These are phyloP conservation scores for Wickerhamiella musiphila DNA, from an alignment of 805 yeast genomes.

Conservation along the genomic window DNA sequence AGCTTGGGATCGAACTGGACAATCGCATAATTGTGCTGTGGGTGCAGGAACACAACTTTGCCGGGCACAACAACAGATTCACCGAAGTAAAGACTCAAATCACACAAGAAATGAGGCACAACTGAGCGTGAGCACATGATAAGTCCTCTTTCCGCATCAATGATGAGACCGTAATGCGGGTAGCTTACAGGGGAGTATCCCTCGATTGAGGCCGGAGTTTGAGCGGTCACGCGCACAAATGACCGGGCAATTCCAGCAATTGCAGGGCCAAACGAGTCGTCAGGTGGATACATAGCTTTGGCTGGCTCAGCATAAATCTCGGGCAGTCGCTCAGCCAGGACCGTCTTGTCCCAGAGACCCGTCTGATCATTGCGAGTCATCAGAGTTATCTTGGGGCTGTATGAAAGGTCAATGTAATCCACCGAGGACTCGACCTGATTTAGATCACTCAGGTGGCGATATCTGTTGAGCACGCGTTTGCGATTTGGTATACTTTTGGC, in stretches of 20 bases:
- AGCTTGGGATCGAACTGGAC: slow-evolving; percentile 64
- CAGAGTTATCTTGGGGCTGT: slow-evolving; percentile 54
- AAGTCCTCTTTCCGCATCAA: slow-evolving; percentile 67
- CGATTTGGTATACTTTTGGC: slow-evolving; percentile 66
- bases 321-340: slow-evolving; percentile 39
- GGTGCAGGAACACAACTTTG: slow-evolving; percentile 67
- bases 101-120: slow-evolving; percentile 71
- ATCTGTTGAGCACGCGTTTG: slow-evolving; percentile 48
- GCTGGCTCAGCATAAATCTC: slow-evolving; percentile 36
- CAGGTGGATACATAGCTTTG: slow-evolving; percentile 36
- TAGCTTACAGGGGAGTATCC: slow-evolving; percentile 47
- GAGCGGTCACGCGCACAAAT: slow-evolving; percentile 52
- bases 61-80: slow-evolving; percentile 73
- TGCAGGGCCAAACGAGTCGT: slow-evolving; percentile 35
- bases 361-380: slow-evolving; percentile 42
- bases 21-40: slow-evolving; percentile 71
- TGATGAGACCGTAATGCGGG: slow-evolving; percentile 58
- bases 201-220: slow-evolving; percentile 56
- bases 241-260: slow-evolving; percentile 8
- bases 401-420: slow-evolving; percentile 65
- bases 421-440: slow-evolving; percentile 57
- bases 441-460: slow-evolving; percentile 63
- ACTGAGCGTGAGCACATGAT: slow-evolving; percentile 60
- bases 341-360: slow-evolving; percentile 40
- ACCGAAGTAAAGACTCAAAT: slow-evolving; percentile 62